These are phyloP conservation scores for Lactarius tabidus DNA, from an alignment of 768 basidiomycete genomes.

Conservation along the genomic window DNA sequence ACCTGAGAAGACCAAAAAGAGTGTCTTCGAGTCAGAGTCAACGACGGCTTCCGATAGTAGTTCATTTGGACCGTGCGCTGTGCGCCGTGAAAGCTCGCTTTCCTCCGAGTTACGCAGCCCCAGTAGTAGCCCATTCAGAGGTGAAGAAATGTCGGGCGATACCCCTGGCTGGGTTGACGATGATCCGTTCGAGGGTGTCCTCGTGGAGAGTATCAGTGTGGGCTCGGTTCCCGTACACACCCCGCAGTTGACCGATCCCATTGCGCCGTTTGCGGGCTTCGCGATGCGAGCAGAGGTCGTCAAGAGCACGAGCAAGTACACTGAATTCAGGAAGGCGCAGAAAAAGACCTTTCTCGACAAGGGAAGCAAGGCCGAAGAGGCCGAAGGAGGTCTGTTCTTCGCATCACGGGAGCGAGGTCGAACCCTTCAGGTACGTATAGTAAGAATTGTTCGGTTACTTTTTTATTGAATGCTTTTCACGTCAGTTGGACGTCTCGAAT, in stretches of 20 bases:
- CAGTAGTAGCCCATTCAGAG: constrained; percentile 13
- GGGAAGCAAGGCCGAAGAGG: not conserved
- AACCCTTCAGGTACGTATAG: constrained; percentile 5
- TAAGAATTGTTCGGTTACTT: too few relatives aligned
- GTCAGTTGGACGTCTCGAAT: not conserved
- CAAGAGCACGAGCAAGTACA: constrained; percentile 8
- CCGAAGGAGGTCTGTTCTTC: constrained; percentile 19
- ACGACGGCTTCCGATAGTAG: not conserved
- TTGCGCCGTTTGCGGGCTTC: constrained; percentile 23
- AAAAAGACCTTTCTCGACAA: constrained; percentile 3
- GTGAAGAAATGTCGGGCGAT: constrained; percentile 8
- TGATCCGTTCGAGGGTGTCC: constrained; percentile 14
- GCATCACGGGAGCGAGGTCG: constrained; percentile 12
- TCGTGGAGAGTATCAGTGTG: constrained; percentile 14
- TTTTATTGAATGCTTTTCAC: not conserved
- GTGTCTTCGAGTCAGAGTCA: not conserved
- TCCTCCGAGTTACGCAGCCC: not conserved
- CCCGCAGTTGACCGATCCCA: constrained; percentile 22
- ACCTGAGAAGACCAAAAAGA: not conserved
- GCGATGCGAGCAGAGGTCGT: constrained; percentile 25
- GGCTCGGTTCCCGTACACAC: constrained; percentile 16
- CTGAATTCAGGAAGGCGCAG: constrained; percentile 14
- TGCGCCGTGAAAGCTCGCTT: constrained; percentile 1
- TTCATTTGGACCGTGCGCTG: not conserved
- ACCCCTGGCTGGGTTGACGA: constrained; percentile 12